Evolutionary conservation across 306 rosid genomes (phyloP).

Genomic region (Fagus crenata): DNA sequence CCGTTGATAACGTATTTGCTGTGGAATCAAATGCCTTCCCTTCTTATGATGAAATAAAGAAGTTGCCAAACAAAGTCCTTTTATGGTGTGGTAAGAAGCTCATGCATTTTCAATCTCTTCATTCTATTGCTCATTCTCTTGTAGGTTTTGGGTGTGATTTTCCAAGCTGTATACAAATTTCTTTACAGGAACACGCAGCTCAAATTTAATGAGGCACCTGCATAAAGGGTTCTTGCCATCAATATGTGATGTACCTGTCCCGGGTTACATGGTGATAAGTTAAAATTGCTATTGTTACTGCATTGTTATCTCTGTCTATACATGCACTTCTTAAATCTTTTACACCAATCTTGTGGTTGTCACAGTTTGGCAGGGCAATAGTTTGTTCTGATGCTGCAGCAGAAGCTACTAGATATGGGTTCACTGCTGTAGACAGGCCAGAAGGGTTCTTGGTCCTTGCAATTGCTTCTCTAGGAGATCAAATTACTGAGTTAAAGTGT

Average conservation of each 20-base stretch:
- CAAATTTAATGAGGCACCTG: slow-evolving; percentile 80
- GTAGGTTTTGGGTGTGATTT: slow-evolving; percentile 2
- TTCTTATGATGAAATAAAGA: slow-evolving; percentile 63
- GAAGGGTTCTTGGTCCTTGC: slow-evolving; percentile 89
- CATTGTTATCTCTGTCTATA: background rate
- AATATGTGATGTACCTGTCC: slow-evolving; percentile 66
- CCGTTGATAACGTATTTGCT: slow-evolving; percentile 59
- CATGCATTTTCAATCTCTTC: background rate
- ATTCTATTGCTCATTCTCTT: background rate
- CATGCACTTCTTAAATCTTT: slow-evolving; percentile 11
- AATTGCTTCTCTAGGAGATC: slow-evolving; percentile 70
- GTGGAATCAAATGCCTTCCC: slow-evolving; percentile 56
- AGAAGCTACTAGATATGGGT: slow-evolving; percentile 77
- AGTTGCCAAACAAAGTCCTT: slow-evolving; percentile 73
- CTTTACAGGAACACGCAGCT: slow-evolving; percentile 61
- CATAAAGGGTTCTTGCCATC: slow-evolving; percentile 79
- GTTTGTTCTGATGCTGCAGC: slow-evolving; percentile 84
- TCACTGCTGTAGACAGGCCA: slow-evolving; percentile 77
- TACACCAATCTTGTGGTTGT: background rate
- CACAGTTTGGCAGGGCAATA: slow-evolving; percentile 71
- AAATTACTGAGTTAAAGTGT: slow-evolving; percentile 41
- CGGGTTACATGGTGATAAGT: slow-evolving; percentile 68
- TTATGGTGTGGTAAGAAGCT: slow-evolving; percentile 78
- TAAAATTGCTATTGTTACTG: background rate
- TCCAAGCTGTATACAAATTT: background rate